These are phyloP conservation scores for Astrothelium subdiscretum DNA, from an alignment of 495 filamentous ascomycete genomes.

Conservation along the genomic window DNA sequence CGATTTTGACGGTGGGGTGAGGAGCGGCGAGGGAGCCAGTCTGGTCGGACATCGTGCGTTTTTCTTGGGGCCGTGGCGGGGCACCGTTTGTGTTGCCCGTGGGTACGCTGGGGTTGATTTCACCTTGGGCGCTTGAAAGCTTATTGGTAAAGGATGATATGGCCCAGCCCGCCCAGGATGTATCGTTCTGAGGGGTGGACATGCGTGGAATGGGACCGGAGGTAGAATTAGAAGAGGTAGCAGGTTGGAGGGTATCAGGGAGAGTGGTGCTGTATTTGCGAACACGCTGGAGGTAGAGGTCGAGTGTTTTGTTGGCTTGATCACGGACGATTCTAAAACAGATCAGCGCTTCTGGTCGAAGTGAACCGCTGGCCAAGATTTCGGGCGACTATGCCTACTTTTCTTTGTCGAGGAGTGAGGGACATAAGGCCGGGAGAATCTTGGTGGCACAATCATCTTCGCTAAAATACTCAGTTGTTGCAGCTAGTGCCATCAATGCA, in stretches of 20 bases:
- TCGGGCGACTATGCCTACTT: conserved; percentile 38
- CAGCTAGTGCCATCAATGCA: conserved; percentile 69
- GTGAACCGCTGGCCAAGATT: neutral
- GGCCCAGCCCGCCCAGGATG: conserved; percentile 90
- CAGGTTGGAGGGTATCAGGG: conserved; percentile 64
- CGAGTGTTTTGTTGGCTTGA: conserved; percentile 82
- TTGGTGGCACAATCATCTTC: conserved; percentile 83
- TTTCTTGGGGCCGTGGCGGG: neutral
- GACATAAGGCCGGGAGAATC: conserved; percentile 73
- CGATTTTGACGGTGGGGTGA: neutral
- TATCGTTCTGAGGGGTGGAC: conserved; percentile 59
- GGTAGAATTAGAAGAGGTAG: conserved; percentile 29
- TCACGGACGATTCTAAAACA: conserved; percentile 56
- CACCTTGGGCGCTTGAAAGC: conserved; percentile 65
- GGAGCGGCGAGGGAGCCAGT: neutral
- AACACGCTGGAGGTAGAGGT: conserved; percentile 75
- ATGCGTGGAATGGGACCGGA: conserved; percentile 48
- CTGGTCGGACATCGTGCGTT: neutral
- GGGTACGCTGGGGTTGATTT: conserved; percentile 58
- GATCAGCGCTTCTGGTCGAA: conserved; percentile 19
- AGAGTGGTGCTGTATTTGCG: conserved; percentile 64
- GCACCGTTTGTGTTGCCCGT: conserved; percentile 20
- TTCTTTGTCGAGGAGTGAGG: conserved; percentile 74
- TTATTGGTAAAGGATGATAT: conserved; percentile 99
- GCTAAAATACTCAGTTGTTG: conserved; percentile 72